Evolutionary conservation across 331 rosid genomes (phyloP), one percentile per base, ranked within the genome.

Genomic region (Dryas integrifolia): DNA sequence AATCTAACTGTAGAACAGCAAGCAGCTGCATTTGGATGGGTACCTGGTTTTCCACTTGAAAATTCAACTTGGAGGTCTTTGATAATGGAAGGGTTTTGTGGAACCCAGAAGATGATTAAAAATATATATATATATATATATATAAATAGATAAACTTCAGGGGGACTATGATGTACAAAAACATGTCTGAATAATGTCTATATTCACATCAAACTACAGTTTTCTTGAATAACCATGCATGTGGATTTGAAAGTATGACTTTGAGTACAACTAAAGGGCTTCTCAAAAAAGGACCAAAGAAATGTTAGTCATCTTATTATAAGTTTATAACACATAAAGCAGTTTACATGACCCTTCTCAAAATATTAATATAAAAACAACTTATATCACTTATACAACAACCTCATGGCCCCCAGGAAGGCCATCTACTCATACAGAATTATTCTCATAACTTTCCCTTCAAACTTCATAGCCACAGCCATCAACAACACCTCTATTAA

Each of bases 171-270:
- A 41, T 55, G 44, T 9, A 68, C 30, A 16, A 47, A 38, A 51
- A 24, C 49, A 52, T 5, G 49, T 38, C 35, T 51, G 47, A 26
- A 55, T 0, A 21, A 6, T 70, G 13, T 46, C 3, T 1, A 41
- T 58, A 6, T 18, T 6, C 73, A 69, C 3, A 41, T 43, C 9
- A 69, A 53, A 70, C 39, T 16, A 70, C 58, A 58, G 76, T 12
- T n/a, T 10, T 16, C 10, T 69, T 69, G 40, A n/a, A 51, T 18
- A 15, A 16, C 7, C 21, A 53, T 69, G 40, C 61, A 39, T 11
- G 50, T 51, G 26, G 26, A 50, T 7, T 48, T 35, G 12, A 52
- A 3, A 14, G 11, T 47, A 9, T 5, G 65, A n/a, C 0, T 41
- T 15, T 40, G 9, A 11, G 52, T 38, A 52, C 50, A 69, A 52